Conservation (phyloP, 1,284 basidiomycete species). For the Pseudozyma hubeiensis region DNA sequence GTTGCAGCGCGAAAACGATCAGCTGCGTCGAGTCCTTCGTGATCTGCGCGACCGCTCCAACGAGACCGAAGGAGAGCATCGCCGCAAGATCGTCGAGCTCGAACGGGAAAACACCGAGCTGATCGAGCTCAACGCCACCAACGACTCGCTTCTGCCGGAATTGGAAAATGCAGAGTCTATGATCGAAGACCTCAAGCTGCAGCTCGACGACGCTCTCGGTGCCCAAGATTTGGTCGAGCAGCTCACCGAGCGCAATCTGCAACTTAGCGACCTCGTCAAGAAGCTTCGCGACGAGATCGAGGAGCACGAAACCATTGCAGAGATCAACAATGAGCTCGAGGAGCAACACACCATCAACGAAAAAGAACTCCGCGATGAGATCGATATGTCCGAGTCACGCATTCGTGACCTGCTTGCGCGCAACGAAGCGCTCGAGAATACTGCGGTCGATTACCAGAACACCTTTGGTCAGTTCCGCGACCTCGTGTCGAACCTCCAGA, state of each 20-base stretch:
- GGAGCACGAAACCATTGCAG: conserved; percentile 93
- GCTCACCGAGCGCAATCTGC: conserved; percentile 91
- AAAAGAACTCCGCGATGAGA: conserved; percentile 87
- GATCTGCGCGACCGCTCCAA: conserved; percentile 68
- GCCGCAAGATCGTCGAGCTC: conserved; percentile 83
- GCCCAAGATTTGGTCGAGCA: conserved; percentile 96
- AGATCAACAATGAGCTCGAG: conserved; percentile 95
- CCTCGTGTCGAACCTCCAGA: conserved; percentile 59
- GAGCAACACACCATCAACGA: conserved; percentile 96
- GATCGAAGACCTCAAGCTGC: conserved; percentile 91
- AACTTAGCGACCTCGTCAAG: conserved; percentile 82
- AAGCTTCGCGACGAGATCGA: conserved; percentile 95
- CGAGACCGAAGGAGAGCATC: conserved; percentile 87
- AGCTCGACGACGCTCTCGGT: conserved; percentile 93
- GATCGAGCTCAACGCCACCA: conserved; percentile 45
- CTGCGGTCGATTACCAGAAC: conserved; percentile 59
- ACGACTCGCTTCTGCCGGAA: conserved; percentile 46
- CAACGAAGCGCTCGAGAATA: conserved; percentile 53
- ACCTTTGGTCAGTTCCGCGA: conserved; percentile 65
- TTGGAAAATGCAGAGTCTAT: conserved; percentile 72
- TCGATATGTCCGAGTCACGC: conserved; percentile 70
- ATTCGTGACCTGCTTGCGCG: conserved; percentile 45
- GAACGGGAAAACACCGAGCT: conserved; percentile 80
- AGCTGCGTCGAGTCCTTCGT: conserved; percentile 87
- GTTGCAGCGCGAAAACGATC: conserved; percentile 94